A percentile compares a stretch with the other conserved stretches of the same genome.
phyloP scores from a whole-genome alignment of 371 early-diverging fungal genomes.

The Sanchytrium tribonematis region DNA sequence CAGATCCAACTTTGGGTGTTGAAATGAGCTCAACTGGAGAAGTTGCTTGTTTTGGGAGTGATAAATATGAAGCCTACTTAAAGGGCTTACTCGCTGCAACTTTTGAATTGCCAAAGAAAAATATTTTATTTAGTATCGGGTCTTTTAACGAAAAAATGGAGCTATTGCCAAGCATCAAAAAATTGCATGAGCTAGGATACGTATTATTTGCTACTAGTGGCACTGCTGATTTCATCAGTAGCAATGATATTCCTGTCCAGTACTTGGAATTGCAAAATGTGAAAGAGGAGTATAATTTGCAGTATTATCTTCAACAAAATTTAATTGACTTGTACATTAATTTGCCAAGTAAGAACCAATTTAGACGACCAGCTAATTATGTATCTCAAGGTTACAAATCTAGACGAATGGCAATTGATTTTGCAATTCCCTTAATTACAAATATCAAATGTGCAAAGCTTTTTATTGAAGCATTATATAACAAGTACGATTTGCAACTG shows the following conservation, averaged over 20 bases:
- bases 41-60: slow-evolving; percentile 76
- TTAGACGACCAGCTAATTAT: slow-evolving; percentile 64
- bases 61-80: slow-evolving; percentile 57
- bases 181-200: slow-evolving; percentile 31
- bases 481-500: slow-evolving; percentile 19
- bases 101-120: slow-evolving; percentile 14
- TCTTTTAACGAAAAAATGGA: slow-evolving; percentile 34
- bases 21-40: slow-evolving; percentile 95
- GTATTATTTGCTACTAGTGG: slow-evolving; percentile 33
- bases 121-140: slow-evolving; percentile 41
- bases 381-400: slow-evolving; percentile 66
- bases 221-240: slow-evolving; percentile 16
- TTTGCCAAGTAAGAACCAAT: slow-evolving; percentile 50
- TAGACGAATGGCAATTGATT: slow-evolving; percentile 58
- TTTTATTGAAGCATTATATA: slow-evolving; percentile 53
- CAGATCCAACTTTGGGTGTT: slow-evolving; percentile 79
- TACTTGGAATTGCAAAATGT: slow-evolving; percentile 8
- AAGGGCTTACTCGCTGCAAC: slow-evolving; percentile 33
- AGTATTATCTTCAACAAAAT: slow-evolving; percentile 75
- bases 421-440: slow-evolving; percentile 57
- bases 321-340: slow-evolving; percentile 79
- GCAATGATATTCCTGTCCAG: slow-evolving; percentile 6
- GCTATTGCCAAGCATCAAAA: slow-evolving; percentile 29
- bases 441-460: slow-evolving; percentile 45
- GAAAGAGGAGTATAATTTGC: slow-evolving; percentile 52